Conservation (phyloP, 2,329 filamentous ascomycete genomes). For the Pezicula radicicola region DNA sequence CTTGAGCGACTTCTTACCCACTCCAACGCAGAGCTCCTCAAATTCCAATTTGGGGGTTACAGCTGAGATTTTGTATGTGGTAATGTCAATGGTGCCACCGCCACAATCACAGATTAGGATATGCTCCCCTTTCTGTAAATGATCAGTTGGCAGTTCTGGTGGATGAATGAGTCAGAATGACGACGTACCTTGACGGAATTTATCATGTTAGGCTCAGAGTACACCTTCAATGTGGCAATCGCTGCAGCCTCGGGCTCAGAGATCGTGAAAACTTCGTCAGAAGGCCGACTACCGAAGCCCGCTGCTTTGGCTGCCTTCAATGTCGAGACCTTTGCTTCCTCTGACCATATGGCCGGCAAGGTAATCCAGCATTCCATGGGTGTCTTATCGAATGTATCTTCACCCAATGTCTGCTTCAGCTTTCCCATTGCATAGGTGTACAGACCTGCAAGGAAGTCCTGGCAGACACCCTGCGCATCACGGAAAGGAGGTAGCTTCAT, state of each 20-base stretch:
- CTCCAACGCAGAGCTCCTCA: constrained; percentile 17
- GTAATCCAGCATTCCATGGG: constrained; percentile 22
- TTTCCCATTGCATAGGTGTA: constrained; percentile 9
- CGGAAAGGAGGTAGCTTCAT: constrained; percentile 13
- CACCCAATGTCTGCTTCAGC: constrained; percentile 6
- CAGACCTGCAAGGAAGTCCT: constrained; percentile 18
- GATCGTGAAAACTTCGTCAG: constrained; percentile 18
- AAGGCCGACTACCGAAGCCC: constrained; percentile 11
- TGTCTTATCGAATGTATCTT: constrained; percentile 9
- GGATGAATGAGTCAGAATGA: no score
- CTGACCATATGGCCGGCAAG: constrained; percentile 22
- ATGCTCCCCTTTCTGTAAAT: constrained; percentile 6
- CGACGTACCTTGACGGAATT: constrained; percentile 13
- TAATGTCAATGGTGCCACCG: constrained; percentile 22
- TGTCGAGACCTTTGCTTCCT: constrained; percentile 20
- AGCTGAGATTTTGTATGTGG: constrained; percentile 16
- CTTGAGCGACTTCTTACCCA: constrained; percentile 4
- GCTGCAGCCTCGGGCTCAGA: constrained; percentile 24
- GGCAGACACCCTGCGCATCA: constrained; percentile 13
- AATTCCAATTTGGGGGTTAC: constrained; percentile 12
- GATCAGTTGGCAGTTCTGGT: no score
- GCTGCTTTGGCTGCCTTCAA: constrained; percentile 17
- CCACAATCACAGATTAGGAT: constrained; percentile 23
- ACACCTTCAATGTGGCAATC: constrained; percentile 16
- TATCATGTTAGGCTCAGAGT: background rate